Base-by-base conservation (phyloP, 495 filamentous ascomycete species). In the Penicillium chermesinum region DNA sequence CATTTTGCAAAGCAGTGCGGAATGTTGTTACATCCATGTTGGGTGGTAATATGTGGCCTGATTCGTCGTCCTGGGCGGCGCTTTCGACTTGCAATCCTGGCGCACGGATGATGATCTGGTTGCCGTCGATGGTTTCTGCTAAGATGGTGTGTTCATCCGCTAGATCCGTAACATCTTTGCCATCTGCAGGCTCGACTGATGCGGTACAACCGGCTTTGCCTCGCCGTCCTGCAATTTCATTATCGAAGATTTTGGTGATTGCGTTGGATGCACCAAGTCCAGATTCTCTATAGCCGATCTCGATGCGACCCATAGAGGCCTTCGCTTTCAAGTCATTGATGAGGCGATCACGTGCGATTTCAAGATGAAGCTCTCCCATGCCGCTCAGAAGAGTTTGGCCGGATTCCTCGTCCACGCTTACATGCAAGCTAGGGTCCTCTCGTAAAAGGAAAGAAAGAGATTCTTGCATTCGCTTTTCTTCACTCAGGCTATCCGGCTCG, bases 281-380 rank as follows among this genome's bases (percentile, higher is more conserved):
- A 39, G 81, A 82, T 63, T 99, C 94, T 22, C 93, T 83, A 64
- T 97, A 99, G 43, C 91, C 88, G 53, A 99, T 95, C 53, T 96
- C 85, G 46, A 97, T 95, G 33, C 81, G 80, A n/a, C 94, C 91
- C 80, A 93, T 95, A 10, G 83, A 69, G 5, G 89, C 90, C 58
- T 85, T 97, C 52, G 77, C 89, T 60, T 91, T 95, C 65, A 96
- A 83, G 53, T 96, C 88, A 30, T 85, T 84, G 43, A 91, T 77
- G 6, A 99, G 80, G 16, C 91, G 78, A 66, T 97, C 89, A 20
- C 85, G 75, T 2, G 94, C 90, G 30, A 99, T 93, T 54, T 99
- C 94, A 2, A 99, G 81, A 63, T 99, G 94, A n/a, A 99, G 79
- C 44, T 95, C 88, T 2, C 94, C 94, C 94, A 99, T 99, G 9